A percentile compares a stretch with the other conserved stretches of the same genome.
phyloP scores from a whole-genome alignment of 169 alveolate species.

The Cryptosporidium sp. region DNA sequence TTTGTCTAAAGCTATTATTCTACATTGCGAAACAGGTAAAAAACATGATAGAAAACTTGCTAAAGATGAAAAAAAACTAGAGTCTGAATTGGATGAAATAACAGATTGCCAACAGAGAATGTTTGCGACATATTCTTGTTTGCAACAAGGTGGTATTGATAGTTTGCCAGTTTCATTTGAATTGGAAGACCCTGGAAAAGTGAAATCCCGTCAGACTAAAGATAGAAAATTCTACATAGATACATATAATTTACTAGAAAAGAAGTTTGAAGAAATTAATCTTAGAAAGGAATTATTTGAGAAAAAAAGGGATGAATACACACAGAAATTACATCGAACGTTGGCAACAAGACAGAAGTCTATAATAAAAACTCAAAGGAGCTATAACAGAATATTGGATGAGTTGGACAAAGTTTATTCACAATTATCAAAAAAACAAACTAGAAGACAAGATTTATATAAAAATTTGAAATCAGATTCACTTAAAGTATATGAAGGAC shows the following conservation, averaged over 20 bases:
- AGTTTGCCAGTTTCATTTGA: slow-evolving; percentile 75
- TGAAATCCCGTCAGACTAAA: slow-evolving; percentile 47
- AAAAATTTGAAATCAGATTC: slow-evolving; percentile 54
- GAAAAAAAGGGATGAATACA: slow-evolving; percentile 62
- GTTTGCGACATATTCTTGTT: slow-evolving; percentile 75
- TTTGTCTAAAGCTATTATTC: slow-evolving; percentile 35
- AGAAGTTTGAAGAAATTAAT: slow-evolving; percentile 59
- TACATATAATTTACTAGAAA: slow-evolving; percentile 31
- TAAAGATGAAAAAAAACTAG: slow-evolving; percentile 56
- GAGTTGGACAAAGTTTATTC: slow-evolving; percentile 55
- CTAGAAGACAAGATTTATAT: slow-evolving; percentile 74
- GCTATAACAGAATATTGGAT: slow-evolving; percentile 49
- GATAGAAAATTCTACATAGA: slow-evolving; percentile 49
- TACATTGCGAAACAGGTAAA: slow-evolving; percentile 68
- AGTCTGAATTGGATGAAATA: slow-evolving; percentile 55
- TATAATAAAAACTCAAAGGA: slow-evolving; percentile 55
- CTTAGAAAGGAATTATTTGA: slow-evolving; percentile 52
- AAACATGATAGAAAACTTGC: slow-evolving; percentile 36
- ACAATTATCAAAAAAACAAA: slow-evolving; percentile 57
- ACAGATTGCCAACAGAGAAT: slow-evolving; percentile 75
- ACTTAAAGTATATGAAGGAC: slow-evolving; percentile 55
- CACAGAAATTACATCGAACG: slow-evolving; percentile 53
- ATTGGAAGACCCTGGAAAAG: slow-evolving; percentile 67
- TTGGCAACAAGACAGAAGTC: slow-evolving; percentile 70
- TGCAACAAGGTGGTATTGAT: slow-evolving; percentile 75